Evolutionary conservation across 805 yeast species (phyloP).

Genomic region (Wickerhamomyces chaumierensis): DNA sequence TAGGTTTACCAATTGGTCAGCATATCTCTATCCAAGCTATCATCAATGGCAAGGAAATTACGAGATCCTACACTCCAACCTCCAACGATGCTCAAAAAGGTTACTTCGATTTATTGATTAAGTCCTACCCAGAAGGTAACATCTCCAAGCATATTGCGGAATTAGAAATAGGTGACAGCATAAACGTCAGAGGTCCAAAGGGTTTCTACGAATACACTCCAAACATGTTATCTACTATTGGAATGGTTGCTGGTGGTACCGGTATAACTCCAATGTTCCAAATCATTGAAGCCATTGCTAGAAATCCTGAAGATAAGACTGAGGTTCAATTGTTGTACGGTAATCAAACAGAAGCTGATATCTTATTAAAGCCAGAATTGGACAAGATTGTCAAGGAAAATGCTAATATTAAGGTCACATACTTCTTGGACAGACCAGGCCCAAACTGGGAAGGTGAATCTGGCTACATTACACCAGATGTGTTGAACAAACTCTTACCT

Average conservation of each 20-base stretch:
- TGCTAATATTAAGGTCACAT: constrained; percentile 53
- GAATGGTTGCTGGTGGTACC: constrained; percentile 95
- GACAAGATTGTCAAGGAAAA: constrained; percentile 48
- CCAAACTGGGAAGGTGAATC: constrained; percentile 64
- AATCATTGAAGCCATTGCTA: constrained; percentile 70
- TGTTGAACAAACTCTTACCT: constrained; percentile 55
- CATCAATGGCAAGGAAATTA: constrained; percentile 69
- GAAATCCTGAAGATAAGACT: constrained; percentile 70
- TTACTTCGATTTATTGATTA: constrained; percentile 73
- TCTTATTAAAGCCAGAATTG: constrained; percentile 69
- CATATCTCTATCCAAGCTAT: constrained; percentile 73
- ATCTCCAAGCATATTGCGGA: constrained; percentile 65
- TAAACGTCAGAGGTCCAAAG: constrained; percentile 81
- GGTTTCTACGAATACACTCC: constrained; percentile 79
- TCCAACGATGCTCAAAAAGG: constrained; percentile 74
- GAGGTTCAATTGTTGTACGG: constrained; percentile 70
- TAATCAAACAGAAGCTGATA: constrained; percentile 69
- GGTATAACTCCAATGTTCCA: constrained; percentile 96
- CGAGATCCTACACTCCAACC: constrained; percentile 85
- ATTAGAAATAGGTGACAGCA: constrained; percentile 66
- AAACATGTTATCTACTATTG: constrained; percentile 60
- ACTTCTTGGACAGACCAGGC: constrained; percentile 63
- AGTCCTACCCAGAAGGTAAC: constrained; percentile 78
- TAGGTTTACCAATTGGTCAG: constrained; percentile 92
- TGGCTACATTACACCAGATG: constrained; percentile 74